Evolutionary conservation across 495 filamentous ascomycete species (phyloP).

Genomic region (Thermochaetoides thermophila): DNA sequence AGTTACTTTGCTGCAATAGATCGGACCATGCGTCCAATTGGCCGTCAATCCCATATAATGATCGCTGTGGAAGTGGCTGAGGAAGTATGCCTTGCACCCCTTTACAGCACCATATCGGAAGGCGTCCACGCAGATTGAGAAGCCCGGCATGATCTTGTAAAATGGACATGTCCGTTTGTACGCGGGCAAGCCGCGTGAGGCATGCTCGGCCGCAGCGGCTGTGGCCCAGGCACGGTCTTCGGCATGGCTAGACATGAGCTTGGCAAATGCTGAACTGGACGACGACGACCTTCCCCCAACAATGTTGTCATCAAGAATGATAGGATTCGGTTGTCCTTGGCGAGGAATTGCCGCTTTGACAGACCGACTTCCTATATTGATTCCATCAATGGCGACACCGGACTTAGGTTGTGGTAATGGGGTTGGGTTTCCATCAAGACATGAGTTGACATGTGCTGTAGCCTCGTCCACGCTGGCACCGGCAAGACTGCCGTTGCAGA

Average conservation of each 20-base stretch:
- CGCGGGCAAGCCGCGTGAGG: constrained; percentile 74
- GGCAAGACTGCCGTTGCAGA: constrained; percentile 51
- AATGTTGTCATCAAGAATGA: constrained; percentile 30
- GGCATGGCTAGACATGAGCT: constrained; percentile 78
- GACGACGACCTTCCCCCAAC: background rate
- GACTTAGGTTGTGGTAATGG: constrained; percentile 32
- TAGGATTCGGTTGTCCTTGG: constrained; percentile 65
- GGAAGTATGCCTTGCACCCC: constrained; percentile 87
- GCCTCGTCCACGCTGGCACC: constrained; percentile 44
- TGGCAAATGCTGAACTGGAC: constrained; percentile 63
- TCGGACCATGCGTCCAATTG: constrained; percentile 84
- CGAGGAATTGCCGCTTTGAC: constrained; percentile 53
- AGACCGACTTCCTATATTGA: too few species aligned
- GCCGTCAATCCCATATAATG: constrained; percentile 87
- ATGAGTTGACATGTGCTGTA: constrained; percentile 77
- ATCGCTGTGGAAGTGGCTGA: constrained; percentile 96
- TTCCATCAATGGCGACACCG: too few species aligned
- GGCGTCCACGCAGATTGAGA: constrained; percentile 87
- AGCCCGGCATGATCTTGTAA: constrained; percentile 91
- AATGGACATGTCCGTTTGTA: constrained; percentile 89
- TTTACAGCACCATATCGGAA: constrained; percentile 91
- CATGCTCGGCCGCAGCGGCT: constrained; percentile 64
- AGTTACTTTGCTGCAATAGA: constrained; percentile 89
- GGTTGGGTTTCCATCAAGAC: constrained; percentile 65
- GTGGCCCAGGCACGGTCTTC: constrained; percentile 83